Conservation (phyloP, 768 basidiomycete genomes). For the Lepiota venenata region DNA sequence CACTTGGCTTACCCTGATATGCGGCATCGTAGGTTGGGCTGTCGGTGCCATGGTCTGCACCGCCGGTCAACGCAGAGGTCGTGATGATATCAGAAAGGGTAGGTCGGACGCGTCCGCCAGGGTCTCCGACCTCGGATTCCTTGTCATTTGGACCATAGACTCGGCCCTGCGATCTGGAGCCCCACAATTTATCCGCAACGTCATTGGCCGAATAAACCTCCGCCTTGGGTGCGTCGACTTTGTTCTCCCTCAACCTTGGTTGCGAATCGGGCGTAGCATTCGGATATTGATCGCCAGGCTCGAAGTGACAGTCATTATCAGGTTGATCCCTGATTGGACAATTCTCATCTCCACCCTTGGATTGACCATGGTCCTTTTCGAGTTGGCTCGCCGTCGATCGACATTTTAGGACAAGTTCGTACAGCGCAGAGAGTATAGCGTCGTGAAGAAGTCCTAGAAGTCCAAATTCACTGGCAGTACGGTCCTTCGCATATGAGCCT, state of each 20-base stretch:
- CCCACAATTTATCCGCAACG: background rate
- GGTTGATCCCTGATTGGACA: background rate
- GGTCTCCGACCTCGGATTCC: slow-evolving; percentile 12
- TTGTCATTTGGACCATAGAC: background rate
- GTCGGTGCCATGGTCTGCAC: slow-evolving; percentile 7
- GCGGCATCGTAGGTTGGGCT: background rate
- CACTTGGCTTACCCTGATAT: background rate
- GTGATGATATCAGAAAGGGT: background rate
- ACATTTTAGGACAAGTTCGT: slow-evolving; percentile 15
- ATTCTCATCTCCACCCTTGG: background rate
- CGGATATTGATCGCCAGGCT: background rate
- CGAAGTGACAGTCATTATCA: background rate
- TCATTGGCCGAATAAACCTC: background rate
- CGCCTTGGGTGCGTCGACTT: background rate
- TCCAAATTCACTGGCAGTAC: background rate
- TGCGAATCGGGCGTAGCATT: background rate
- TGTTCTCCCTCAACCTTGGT: background rate
- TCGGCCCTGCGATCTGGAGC: slow-evolving; percentile 6
- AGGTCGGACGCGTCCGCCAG: background rate
- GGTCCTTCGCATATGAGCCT: background rate
- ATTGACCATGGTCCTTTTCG: background rate
- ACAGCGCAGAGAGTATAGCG: slow-evolving; percentile 13
- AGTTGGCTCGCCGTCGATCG: background rate
- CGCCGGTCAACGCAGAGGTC: slow-evolving; percentile 1
- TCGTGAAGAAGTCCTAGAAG: slow-evolving; percentile 9